Conservation (phyloP, 192 early-diverging fungal genomes). For the Coemansia sp. region DNA sequence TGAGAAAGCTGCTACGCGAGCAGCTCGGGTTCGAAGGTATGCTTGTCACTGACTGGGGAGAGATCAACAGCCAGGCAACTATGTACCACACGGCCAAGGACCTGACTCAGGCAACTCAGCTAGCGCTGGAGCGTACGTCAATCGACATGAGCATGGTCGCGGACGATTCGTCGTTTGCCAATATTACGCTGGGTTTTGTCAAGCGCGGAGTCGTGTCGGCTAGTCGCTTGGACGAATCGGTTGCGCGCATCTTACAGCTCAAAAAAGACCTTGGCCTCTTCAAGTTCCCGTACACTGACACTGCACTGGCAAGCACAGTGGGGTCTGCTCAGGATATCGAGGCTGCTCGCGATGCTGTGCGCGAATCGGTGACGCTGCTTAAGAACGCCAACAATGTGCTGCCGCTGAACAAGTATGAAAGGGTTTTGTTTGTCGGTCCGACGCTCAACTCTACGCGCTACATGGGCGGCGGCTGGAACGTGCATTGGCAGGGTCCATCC, state of each 20-base stretch:
- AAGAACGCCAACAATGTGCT: slow-evolving; percentile 58
- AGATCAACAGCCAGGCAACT: slow-evolving; percentile 60
- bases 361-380: slow-evolving; percentile 63
- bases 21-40: slow-evolving; percentile 62
- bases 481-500: slow-evolving; percentile 63
- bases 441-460: slow-evolving; percentile 60
- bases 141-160: slow-evolving; percentile 70
- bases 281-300: slow-evolving; percentile 47
- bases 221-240: slow-evolving; percentile 56
- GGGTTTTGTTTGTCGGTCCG: slow-evolving; percentile 61
- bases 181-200: slow-evolving; percentile 44
- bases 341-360: slow-evolving; percentile 54
- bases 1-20: slow-evolving; percentile 57
- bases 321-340: slow-evolving; percentile 57
- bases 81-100: slow-evolving; percentile 52
- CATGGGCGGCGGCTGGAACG: slow-evolving; percentile 64
- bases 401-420: slow-evolving; percentile 51
- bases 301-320: slow-evolving; percentile 41
- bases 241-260: slow-evolving; percentile 61
- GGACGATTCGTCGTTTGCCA: slow-evolving; percentile 59
- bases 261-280: slow-evolving; percentile 72
- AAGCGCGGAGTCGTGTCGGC: slow-evolving; percentile 29
- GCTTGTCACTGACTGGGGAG: slow-evolving; percentile 67
- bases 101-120: slow-evolving; percentile 47
- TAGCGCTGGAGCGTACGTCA: slow-evolving; percentile 53